Evolutionary conservation across 2,329 filamentous ascomycete species (phyloP), one percentile per base, ranked within the genome.

Genomic region (Fusarium austroafricanum): DNA sequence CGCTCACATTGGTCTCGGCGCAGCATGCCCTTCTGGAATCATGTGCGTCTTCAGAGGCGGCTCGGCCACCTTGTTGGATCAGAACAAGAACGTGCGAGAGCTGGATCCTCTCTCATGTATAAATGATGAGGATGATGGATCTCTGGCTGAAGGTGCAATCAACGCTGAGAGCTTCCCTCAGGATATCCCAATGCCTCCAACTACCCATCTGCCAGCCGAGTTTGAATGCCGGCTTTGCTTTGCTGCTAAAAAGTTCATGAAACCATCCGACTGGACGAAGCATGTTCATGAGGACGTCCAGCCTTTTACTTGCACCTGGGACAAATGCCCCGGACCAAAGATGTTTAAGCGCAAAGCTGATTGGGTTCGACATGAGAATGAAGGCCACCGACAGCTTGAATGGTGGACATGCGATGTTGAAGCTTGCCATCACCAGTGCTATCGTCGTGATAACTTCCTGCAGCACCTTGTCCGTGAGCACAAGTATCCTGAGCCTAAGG

Each of bases 201-300:
- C 93, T 4, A 85, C 83, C 59, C 86, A 87, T 17, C 84, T 97
- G 9, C 94, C 94, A 1, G 93, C 94, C 5, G 90, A 95, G 74
- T 95, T 97, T 64, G 94, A 97, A 80, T 97, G 94, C 71, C 90
- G 92, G 37, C 82, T 97, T 21, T 97, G 94, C 80, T 97, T 93
- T 81, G 88, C 90, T 71, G 86, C 89, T 52, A 97, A 96, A 83
- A 93, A 89, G 73, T 94, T 96, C 72, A 88, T 90, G 72, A 97
- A 97, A 78, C 94, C 94, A 17, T 97, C 94, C 0, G 94, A 97
- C 78, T 97, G 94, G 94, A 97, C 94, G 2, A 97, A 97, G 77
- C 94, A 97, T 75, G 92, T 97, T 1, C 93, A 97, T 72, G 94
- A 97, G 79, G 94, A 97, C 76, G 89, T 97, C 2, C 92, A 96